Base-by-base conservation (phyloP, 148 eudicot species). In the Dysphania ambrosioides region DNA sequence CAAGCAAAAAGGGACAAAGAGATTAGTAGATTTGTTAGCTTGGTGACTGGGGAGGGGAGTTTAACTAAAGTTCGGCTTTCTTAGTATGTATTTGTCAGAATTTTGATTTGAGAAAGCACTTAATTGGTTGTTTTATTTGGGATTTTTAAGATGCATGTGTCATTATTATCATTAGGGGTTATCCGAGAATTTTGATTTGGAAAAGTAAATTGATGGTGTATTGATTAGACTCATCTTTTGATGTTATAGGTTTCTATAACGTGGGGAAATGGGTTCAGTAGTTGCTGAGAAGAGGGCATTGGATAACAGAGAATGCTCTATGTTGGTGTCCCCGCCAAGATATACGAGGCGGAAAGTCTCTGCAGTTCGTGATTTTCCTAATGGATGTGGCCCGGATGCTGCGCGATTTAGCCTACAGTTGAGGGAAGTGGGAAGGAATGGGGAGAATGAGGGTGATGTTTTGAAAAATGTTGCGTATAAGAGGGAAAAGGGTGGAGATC, bases 301-400 rank as follows among this genome's bases (percentile, higher is more conserved):
- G 29, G 68, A 76, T 18, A 58, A 29, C 42, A 44, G 58, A 10
- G 66, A n/a, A 30, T 12, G 40, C 41, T 68, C 73, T 68, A 41
- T 76, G 51, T 26, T 68, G 53, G 32, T n/a, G 31, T 34, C 72
- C 44, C 55, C 72, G 31, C 73, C 56, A 27, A 57, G 32, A 58
- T 68, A 42, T 76, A 76, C 69, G 73, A 58, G 73, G 73, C 79
- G 32, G 3, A 76, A 76, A 58, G 34, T 76, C 36, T 68, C 72
- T 13, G 72, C 89, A 26, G 42, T 67, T 56, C 86, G 98, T 56
- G 87, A 85, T 79, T 95, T 86, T 79, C 98, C 98, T 24, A 85
- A 83, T 42, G 85, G 87, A 2, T 94, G 98, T 77, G 96, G 98
- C 42, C 85, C 82, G n/a, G 65, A 78, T 83, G 80, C 77, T 42